Conservation (phyloP, 225 moss, liverwort and hornwort genomes). For the Ulota crispa region DNA sequence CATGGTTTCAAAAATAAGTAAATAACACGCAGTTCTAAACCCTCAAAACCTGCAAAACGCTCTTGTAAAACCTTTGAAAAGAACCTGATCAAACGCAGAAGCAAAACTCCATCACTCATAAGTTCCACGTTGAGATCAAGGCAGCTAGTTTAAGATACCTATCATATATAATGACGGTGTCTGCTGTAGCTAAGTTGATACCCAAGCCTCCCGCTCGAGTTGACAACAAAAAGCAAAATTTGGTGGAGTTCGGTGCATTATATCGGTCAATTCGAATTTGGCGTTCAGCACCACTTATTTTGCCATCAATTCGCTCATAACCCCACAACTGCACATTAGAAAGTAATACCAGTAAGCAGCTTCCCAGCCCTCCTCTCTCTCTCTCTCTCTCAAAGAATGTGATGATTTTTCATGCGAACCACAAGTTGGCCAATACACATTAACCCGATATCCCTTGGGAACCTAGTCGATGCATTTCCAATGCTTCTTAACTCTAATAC, state of each 20-base stretch:
- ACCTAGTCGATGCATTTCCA: no score
- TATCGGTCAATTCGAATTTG: slow-evolving; percentile 87
- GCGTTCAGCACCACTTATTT: slow-evolving; percentile 78
- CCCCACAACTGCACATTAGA: slow-evolving; percentile 73
- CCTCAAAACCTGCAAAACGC: neutral
- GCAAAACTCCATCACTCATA: neutral
- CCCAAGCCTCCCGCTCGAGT: slow-evolving; percentile 92
- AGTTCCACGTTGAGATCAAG: neutral
- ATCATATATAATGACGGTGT: slow-evolving; percentile 90
- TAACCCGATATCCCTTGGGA: no score
- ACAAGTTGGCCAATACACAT: neutral
- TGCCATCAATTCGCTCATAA: slow-evolving; percentile 92
- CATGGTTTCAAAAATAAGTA: neutral
- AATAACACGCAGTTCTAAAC: neutral
- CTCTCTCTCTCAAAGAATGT: neutral
- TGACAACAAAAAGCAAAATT: slow-evolving; percentile 87
- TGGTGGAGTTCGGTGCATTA: slow-evolving; percentile 68
- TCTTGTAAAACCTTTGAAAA: neutral
- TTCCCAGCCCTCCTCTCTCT: neutral
- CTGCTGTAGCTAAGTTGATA: slow-evolving; percentile 80
- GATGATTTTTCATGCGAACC: neutral
- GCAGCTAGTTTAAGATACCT: slow-evolving; percentile 40
- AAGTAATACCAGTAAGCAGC: neutral
- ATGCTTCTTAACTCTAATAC: no score
- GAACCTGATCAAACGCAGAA: neutral